Evolutionary conservation across 352 stramenopile genomes (phyloP), one percentile per base, ranked within the genome.

Genomic region (Phytophthora cajani): DNA sequence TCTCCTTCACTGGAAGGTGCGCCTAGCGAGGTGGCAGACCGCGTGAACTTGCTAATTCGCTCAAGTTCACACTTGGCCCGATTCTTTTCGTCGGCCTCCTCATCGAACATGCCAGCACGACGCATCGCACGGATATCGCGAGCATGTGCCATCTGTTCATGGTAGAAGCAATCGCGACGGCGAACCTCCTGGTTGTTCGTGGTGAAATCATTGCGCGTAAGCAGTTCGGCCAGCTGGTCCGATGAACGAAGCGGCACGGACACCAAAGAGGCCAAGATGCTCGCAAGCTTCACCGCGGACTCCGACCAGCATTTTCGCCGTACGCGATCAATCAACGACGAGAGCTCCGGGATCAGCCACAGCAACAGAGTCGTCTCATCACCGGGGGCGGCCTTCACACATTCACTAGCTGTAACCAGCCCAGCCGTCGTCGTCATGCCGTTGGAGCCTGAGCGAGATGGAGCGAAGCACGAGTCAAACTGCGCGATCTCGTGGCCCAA

Each of bases 111-210:
- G 3, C 71, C 68, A 19, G 71, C 67, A 8, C 85, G 81, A 68
- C 85, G 82, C 49, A 82, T 81, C 25, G 84, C 75, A 5, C 88
- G 80, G 21, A 88, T 85, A 68, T 95, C 86, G n/a, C 83, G 79
- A 1, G 86, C 84, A 56, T 93, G 87, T 1, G 86, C 86, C 69
- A 95, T 85, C 64, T 95, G 87, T 59, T 95, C 88, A 61, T 94
- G 88, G 66, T 93, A 95, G 56, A 95, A 95, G 5, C 82, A 76
- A 62, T 95, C 88, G 8, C 88, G 86, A 16, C 88, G 85, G 19
- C 77, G 78, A 9, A 95, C 86, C 72, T 95, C 88, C 53, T 85
- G 82, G 51, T 93, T 92, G 51, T 90, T 95, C 4, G 73, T 74
- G 4, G 51, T 53, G 58, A 95, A 95, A 38, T 95, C 88, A 53